Evolutionary conservation across 1,139 yeast species (phyloP), one percentile per base, ranked within the genome.

Genomic region (Eremothecium gossypii): DNA sequence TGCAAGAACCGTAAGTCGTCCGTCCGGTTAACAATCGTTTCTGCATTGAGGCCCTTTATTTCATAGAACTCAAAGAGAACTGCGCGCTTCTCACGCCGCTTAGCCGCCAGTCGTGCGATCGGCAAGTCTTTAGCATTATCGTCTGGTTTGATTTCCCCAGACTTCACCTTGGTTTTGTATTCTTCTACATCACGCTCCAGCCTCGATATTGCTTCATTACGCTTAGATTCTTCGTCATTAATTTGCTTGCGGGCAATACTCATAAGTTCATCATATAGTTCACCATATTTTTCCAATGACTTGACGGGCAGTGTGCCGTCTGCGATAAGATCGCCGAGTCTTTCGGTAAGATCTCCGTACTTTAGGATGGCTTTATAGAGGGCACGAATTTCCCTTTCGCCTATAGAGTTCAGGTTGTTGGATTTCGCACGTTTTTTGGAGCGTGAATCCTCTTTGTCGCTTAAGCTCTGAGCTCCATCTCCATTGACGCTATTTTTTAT

Each of bases 41-140:
- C 98, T 0, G 98, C 98, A 66, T 93, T 93, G 53, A 93, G 68
- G 50, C 82, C 83, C 61, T 85, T 84, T 35, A 89, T 95, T 27
- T 91, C 94, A 44, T 80, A 83, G 62, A 81, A 87, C 54, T 86
- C 95, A 64, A 93, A 87, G 45, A 91, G 65, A 20, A 87, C 83
- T 0, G 97, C 97, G 61, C 83, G 85, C 67, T 85, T 74, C 67
- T 93, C 82, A 66, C 80, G 79, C 66, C 81, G 70, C 67, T 81
- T 74, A 41, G 67, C 58, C 41, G 67, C 56, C 56, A 68, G 57
- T 66, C 77, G 52, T 51, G 74, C 77, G 69, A 77, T 54, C 60
- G 76, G 69, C 41, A 61, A 64, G 27, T 53, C 58, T 33, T 54
- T 54, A 7, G 53, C 55, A 41, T 53, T 55, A 10, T 53, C 53